Evolutionary conservation across 257 asterid genomes (phyloP).

Genomic region (Agastache rugosa): DNA sequence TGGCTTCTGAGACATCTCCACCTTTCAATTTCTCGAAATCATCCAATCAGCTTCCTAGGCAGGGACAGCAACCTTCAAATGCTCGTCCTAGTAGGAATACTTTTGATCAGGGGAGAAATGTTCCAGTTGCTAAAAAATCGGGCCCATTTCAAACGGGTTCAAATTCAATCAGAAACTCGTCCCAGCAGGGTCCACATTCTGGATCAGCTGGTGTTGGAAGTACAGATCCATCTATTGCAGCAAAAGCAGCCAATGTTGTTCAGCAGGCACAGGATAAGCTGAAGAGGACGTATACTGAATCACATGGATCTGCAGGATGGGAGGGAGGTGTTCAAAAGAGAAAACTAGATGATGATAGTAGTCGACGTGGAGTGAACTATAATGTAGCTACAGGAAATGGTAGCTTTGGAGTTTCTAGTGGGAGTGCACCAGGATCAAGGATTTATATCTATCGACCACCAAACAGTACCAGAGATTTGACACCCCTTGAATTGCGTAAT

Average conservation of each 20-base stretch:
- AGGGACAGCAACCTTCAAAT: constrained; percentile 23
- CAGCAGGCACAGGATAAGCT: constrained; percentile 63
- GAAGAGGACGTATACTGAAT: constrained; percentile 60
- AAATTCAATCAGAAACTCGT: constrained; percentile 24
- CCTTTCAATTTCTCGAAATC: constrained; percentile 28
- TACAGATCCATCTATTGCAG: constrained; percentile 56
- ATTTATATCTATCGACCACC: constrained; percentile 37
- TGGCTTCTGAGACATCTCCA: constrained; percentile 32
- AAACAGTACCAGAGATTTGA: constrained; percentile 52
- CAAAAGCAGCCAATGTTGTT: constrained; percentile 58
- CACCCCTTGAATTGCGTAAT: constrained; percentile 44
- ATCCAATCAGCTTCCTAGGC: constrained; percentile 25
- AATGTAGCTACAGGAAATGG: constrained; percentile 36
- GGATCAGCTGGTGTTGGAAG: constrained; percentile 42
- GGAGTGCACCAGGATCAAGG: constrained; percentile 36
- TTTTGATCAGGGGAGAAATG: constrained; percentile 41
- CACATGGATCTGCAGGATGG: constrained; percentile 42
- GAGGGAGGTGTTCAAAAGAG: constrained; percentile 46
- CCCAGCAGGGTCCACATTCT: constrained; percentile 42
- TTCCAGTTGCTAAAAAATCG: constrained; percentile 42
- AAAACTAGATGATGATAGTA: constrained; percentile 48
- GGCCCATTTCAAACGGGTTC: constrained; percentile 41
- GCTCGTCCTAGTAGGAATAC: constrained; percentile 30
- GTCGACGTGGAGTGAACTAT: constrained; percentile 40
- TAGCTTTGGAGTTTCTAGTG: constrained; percentile 31